phyloP scores from a whole-genome alignment of 257 asterid species.

The Scutellaria barbata region DNA sequence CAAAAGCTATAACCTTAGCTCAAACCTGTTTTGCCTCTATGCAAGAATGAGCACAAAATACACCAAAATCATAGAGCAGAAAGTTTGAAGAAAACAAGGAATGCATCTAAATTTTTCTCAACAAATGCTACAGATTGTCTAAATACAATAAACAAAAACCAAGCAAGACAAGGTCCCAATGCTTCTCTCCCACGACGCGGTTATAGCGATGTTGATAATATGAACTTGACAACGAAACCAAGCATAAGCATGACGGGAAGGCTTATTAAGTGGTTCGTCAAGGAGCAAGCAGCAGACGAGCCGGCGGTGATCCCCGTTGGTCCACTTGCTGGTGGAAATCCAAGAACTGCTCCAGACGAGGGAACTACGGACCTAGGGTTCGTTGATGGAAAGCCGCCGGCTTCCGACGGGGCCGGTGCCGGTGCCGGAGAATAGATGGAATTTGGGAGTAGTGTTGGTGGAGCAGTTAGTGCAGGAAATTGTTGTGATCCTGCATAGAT shows the following conservation, averaged over 20 bases:
- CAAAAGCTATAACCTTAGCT: no score
- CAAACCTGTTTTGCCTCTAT: no score
- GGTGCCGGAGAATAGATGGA: slow-evolving; percentile 79
- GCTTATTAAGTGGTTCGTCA: slow-evolving; percentile 44
- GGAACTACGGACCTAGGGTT: slow-evolving; percentile 63
- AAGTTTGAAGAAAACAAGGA: slow-evolving; percentile 11
- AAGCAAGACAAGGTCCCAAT: slow-evolving; percentile 38
- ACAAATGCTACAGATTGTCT: slow-evolving; percentile 34
- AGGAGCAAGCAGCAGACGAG: slow-evolving; percentile 51
- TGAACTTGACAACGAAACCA: slow-evolving; percentile 41
- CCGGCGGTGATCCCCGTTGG: slow-evolving; percentile 68
- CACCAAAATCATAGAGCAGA: neutral
- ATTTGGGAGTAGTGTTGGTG: slow-evolving; percentile 67
- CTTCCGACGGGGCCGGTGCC: slow-evolving; percentile 77
- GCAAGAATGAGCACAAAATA: no score
- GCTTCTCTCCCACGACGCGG: slow-evolving; percentile 21
- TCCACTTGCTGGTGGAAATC: slow-evolving; percentile 76
- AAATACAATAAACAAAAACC: slow-evolving; percentile 39
- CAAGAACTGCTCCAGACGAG: slow-evolving; percentile 53
- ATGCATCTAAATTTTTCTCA: slow-evolving; percentile 30
- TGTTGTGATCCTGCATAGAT: slow-evolving; percentile 69
- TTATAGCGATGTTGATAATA: slow-evolving; percentile 32
- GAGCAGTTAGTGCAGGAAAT: slow-evolving; percentile 72
- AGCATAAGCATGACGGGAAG: slow-evolving; percentile 45
- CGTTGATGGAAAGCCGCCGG: slow-evolving; percentile 64